Percentiles rank a stretch among this genome's conserved stretches.
Conservation (phyloP, 768 basidiomycete species). For the Chalciporus pseudorubinellus region DNA sequence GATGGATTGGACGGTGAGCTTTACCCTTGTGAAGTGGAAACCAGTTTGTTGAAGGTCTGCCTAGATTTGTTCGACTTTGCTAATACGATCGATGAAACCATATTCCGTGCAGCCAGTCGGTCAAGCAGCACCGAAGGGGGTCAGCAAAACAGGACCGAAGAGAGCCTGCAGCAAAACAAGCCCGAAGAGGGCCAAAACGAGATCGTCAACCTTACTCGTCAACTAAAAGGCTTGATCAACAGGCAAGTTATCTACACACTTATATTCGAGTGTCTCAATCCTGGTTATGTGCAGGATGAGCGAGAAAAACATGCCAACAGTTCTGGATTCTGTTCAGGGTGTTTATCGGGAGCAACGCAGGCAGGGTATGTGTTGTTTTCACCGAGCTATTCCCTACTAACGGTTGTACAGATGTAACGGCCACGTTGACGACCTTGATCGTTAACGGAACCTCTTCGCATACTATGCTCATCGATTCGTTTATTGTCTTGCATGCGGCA, state of each 20-base stretch:
- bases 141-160: slow-evolving; percentile 25
- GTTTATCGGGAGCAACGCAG: slow-evolving; percentile 74
- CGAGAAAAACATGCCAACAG: slow-evolving; percentile 81
- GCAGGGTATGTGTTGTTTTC: slow-evolving; percentile 53
- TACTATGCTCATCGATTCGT: slow-evolving; percentile 81
- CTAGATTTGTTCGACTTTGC: slow-evolving; percentile 58
- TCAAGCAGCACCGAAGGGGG: background rate
- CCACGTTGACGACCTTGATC: slow-evolving; percentile 71
- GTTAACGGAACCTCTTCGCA: slow-evolving; percentile 78
- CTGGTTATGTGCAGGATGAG: slow-evolving; percentile 59
- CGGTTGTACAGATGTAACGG: slow-evolving; percentile 66
- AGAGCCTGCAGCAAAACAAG: slow-evolving; percentile 60
- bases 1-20: slow-evolving; percentile 83
- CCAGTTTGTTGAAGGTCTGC: background rate
- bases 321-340: slow-evolving; percentile 71
- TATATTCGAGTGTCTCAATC: slow-evolving; percentile 1
- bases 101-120: background rate
- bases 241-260: slow-evolving; percentile 44
- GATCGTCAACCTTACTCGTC: slow-evolving; percentile 60
- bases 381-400: slow-evolving; percentile 7
- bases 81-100: slow-evolving; percentile 23
- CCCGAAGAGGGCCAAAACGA: slow-evolving; percentile 39
- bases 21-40: background rate
- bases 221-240: slow-evolving; percentile 86
- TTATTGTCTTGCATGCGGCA: slow-evolving; percentile 84